These are phyloP conservation scores for Mycena sanguinolenta DNA, from an alignment of 768 basidiomycete genomes.

Conservation along the genomic window DNA sequence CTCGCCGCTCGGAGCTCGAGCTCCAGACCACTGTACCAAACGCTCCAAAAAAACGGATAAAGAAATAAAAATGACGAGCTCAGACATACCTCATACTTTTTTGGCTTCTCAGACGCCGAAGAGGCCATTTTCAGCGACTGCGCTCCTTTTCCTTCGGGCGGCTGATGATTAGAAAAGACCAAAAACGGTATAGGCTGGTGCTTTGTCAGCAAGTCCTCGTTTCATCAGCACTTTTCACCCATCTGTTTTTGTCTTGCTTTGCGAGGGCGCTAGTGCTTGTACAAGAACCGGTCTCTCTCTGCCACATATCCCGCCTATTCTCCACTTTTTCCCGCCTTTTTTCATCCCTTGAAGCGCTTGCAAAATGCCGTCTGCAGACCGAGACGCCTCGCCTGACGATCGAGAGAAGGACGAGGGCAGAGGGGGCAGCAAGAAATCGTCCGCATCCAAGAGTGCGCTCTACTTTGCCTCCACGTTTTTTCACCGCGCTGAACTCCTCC, in stretches of 20 bases:
- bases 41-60: too few relatives aligned
- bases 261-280: background rate
- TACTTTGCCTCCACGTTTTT: constrained; percentile 14
- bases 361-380: constrained; percentile 35
- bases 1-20: too few relatives aligned
- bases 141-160: too few relatives aligned
- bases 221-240: constrained; percentile 28
- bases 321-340: constrained; percentile 3
- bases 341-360: constrained; percentile 1
- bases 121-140: too few relatives aligned
- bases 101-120: too few relatives aligned
- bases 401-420: constrained; percentile 36
- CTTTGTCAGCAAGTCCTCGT: constrained; percentile 28
- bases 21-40: too few relatives aligned
- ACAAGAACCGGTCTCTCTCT: background rate
- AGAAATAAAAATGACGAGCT: too few relatives aligned
- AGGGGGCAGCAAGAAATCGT: constrained; percentile 40
- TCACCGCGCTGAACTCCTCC: constrained; percentile 11
- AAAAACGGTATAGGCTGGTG: background rate
- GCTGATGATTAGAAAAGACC: background rate
- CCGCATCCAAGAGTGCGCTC: constrained; percentile 48
- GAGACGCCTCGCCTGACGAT: constrained; percentile 32
- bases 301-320: background rate
- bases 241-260: constrained; percentile 16
- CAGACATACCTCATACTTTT: too few relatives aligned